Evolutionary conservation across 371 early-diverging fungal species (phyloP), one percentile per base, ranked within the genome.

Genomic region (Blyttiomyces sp.): DNA sequence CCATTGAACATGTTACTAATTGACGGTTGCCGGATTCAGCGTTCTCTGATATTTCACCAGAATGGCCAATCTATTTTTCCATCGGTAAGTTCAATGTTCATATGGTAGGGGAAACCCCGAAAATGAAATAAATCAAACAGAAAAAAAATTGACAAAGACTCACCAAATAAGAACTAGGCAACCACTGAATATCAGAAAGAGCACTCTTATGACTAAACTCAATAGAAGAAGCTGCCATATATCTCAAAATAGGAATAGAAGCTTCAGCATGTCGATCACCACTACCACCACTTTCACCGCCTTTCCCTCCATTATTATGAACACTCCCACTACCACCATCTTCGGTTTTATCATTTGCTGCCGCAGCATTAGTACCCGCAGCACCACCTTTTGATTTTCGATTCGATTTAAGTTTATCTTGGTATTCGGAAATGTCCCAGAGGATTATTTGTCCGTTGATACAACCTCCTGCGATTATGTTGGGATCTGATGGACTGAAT

Each of bases 391-490:
- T 54, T 3, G 75, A 32, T 49, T 75, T 77, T 6, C 71, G 60
- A 11, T 33, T 68, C 3, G 66, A 56, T 49, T 76, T 71, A 26
- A 82, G 71, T 39, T 74, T 75, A 27, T 82, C 80, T 49, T 74
- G 71, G 59, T 72, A 66, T 42, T 82, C 83, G n/a, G 71, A 48
- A 9, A 83, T 72, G 51, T 83, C 83, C 83, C 83, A 83, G 6
- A 83, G 50, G 2, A 80, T 68, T 6, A 83, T 67, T 64, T 81
- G 82, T 7, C 84, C 84, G 54, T 74, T 82, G 4, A 71, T 56
- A 53, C 81, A 80, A 0, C 82, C 84, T n/a, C 76, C 82, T 2
- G 68, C 80, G 24, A 83, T 68, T 21, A 82, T 73, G 54, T 74
- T 75, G 3, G 79, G 71, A 44, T 80, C 76, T 17, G 53, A 49